Percentiles rank a stretch among this genome's conserved stretches.
phyloP scores from a whole-genome alignment of 805 yeast genomes.

The Brettanomyces custersianus region DNA sequence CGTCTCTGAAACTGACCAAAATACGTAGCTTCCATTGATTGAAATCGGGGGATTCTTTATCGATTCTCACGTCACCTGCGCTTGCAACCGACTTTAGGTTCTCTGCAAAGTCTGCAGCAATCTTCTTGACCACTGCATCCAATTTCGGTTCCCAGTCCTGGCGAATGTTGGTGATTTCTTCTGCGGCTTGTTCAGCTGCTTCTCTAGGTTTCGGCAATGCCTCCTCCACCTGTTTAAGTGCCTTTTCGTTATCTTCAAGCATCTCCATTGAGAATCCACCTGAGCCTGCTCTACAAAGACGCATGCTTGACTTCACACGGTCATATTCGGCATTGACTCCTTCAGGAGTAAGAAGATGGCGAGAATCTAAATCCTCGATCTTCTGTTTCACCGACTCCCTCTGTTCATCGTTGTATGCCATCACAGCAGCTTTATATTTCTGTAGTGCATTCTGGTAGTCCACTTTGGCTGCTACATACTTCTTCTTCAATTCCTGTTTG shows the following conservation, averaged over 20 bases:
- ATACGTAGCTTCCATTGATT: slow-evolving; percentile 80
- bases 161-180: slow-evolving; percentile 22
- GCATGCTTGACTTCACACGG: slow-evolving; percentile 33
- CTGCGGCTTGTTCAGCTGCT: slow-evolving; percentile 28
- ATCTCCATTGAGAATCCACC: slow-evolving; percentile 20
- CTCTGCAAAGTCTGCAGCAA: slow-evolving; percentile 56
- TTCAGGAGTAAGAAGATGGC: slow-evolving; percentile 27
- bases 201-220: slow-evolving; percentile 29
- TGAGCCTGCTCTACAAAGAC: slow-evolving; percentile 17
- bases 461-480: slow-evolving; percentile 14
- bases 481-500: slow-evolving; percentile 7
- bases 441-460: slow-evolving; percentile 13
- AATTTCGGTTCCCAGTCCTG: slow-evolving; percentile 56
- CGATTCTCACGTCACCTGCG: slow-evolving; percentile 69
- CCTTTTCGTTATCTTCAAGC: slow-evolving; percentile 30
- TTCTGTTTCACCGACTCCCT: slow-evolving; percentile 32
- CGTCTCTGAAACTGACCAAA: slow-evolving; percentile 76
- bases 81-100: slow-evolving; percentile 72
- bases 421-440: slow-evolving; percentile 27
- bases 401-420: slow-evolving; percentile 29
- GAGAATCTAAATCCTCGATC: slow-evolving; percentile 24
- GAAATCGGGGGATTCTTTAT: slow-evolving; percentile 41
- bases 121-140: slow-evolving; percentile 38
- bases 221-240: slow-evolving; percentile 28
- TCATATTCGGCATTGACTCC: slow-evolving; percentile 29